These are phyloP conservation scores for Halenospora varia DNA, from an alignment of 495 filamentous ascomycete species.

Conservation along the genomic window DNA sequence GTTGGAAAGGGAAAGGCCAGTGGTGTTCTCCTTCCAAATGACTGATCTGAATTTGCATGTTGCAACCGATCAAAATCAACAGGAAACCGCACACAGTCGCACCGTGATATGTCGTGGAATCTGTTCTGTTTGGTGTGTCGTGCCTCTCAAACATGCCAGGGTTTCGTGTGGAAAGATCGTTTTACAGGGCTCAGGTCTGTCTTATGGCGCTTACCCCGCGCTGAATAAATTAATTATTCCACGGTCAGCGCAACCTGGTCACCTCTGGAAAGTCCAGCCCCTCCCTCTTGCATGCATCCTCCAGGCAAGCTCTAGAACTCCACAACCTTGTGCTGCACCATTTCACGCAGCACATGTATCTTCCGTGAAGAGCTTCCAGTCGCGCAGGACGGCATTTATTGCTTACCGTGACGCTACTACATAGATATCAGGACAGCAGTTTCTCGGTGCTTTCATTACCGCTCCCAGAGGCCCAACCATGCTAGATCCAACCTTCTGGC, in stretches of 20 bases:
- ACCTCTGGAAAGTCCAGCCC: not conserved
- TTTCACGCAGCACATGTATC: no score
- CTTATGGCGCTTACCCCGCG: conserved; percentile 1
- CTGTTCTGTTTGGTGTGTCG: not conserved
- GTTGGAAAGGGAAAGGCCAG: no score
- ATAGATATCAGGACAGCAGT: not conserved
- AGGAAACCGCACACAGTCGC: no score
- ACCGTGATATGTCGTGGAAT: no score
- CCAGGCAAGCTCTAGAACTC: no score
- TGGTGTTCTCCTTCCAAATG: no score
- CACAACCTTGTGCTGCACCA: no score
- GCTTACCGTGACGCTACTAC: not conserved
- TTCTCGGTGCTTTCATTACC: not conserved
- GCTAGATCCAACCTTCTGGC: no score
- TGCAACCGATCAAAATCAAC: no score
- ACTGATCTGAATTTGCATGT: no score
- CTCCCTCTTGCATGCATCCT: not conserved
- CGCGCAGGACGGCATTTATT: no score
- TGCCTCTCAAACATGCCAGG: not conserved
- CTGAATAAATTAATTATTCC: not conserved
- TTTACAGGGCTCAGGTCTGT: not conserved
- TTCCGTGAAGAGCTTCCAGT: no score
- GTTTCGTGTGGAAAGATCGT: not conserved
- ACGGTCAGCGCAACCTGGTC: not conserved
- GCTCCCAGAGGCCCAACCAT: not conserved